Conservation (phyloP, 345 rosid species). For the Eutrema japonicum region DNA sequence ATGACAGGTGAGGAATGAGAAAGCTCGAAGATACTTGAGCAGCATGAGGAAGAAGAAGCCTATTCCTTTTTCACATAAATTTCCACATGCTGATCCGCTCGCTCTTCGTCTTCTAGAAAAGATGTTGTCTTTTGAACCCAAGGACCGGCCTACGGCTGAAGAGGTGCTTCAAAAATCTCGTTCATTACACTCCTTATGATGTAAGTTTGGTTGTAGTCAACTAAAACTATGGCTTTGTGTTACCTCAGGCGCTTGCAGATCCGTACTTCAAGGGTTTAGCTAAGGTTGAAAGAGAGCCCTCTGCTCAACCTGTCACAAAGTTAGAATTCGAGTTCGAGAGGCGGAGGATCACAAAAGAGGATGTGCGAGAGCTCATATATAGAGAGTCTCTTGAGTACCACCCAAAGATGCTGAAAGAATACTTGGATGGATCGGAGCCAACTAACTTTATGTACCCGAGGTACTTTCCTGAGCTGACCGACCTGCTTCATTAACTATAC, state of each 20-base stretch:
- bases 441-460: slow-evolving; percentile 96
- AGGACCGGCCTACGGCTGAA: slow-evolving; percentile 89
- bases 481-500: slow-evolving; percentile 8
- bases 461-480: slow-evolving; percentile 44
- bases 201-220: background rate
- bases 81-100: slow-evolving; percentile 90
- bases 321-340: slow-evolving; percentile 98
- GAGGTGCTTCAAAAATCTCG: slow-evolving; percentile 56
- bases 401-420: slow-evolving; percentile 92
- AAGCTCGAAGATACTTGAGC: slow-evolving; percentile 92
- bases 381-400: slow-evolving; percentile 93
- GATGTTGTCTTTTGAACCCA: slow-evolving; percentile 96
- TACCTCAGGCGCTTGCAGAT: slow-evolving; percentile 87
- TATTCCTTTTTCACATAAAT: slow-evolving; percentile 79
- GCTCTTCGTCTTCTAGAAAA: slow-evolving; percentile 86
- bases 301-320: slow-evolving; percentile 93
- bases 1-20: slow-evolving; percentile 90
- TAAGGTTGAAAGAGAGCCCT: slow-evolving; percentile 94
- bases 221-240: slow-evolving; percentile 20
- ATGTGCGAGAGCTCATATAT: slow-evolving; percentile 89
- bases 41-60: slow-evolving; percentile 95
- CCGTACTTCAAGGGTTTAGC: slow-evolving; percentile 90
- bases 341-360: slow-evolving; percentile 93
- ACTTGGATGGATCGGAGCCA: slow-evolving; percentile 89
- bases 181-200: background rate